phyloP scores from a whole-genome alignment of 306 rosid genomes.

The Styphnolobium japonicum region DNA sequence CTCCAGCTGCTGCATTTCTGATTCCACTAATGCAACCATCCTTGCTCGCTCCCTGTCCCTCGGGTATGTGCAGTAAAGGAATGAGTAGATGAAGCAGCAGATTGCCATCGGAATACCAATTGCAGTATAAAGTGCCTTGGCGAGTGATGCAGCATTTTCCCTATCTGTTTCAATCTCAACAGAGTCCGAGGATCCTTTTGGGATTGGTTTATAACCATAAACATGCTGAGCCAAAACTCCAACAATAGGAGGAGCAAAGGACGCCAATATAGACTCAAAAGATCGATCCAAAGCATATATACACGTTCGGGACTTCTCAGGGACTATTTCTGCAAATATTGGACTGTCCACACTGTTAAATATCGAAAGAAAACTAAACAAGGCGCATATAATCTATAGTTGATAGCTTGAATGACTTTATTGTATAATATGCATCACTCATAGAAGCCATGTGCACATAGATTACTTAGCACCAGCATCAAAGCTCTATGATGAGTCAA shows the following conservation, averaged over 20 bases:
- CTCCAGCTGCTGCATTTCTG: slow-evolving; percentile 57
- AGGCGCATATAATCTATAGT: not conserved
- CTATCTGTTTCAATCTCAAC: slow-evolving; percentile 59
- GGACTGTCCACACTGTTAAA: slow-evolving; percentile 56
- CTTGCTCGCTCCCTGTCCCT: slow-evolving; percentile 78
- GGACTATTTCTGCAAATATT: slow-evolving; percentile 95
- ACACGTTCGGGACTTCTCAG: slow-evolving; percentile 75
- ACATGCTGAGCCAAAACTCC: slow-evolving; percentile 77
- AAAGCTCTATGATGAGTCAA: no score
- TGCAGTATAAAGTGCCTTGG: slow-evolving; percentile 74
- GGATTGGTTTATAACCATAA: slow-evolving; percentile 64
- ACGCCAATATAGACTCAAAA: slow-evolving; percentile 63
- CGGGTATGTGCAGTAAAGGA: slow-evolving; percentile 74
- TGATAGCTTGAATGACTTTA: not conserved
- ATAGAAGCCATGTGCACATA: not conserved
- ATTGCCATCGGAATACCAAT: slow-evolving; percentile 66
- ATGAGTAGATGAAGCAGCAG: slow-evolving; percentile 64
- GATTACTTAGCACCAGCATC: no score
- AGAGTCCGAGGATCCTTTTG: slow-evolving; percentile 54
- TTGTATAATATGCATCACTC: not conserved
- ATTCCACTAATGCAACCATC: slow-evolving; percentile 51
- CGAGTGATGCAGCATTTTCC: slow-evolving; percentile 74
- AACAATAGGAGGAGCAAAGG: slow-evolving; percentile 84
- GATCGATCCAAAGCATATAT: slow-evolving; percentile 81
- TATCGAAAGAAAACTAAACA: not conserved